Percentiles rank a stretch among this genome's conserved stretches.
These are phyloP conservation scores for Daldinia sp. DNA, from an alignment of 2,329 filamentous ascomycete genomes.

Conservation along the genomic window DNA sequence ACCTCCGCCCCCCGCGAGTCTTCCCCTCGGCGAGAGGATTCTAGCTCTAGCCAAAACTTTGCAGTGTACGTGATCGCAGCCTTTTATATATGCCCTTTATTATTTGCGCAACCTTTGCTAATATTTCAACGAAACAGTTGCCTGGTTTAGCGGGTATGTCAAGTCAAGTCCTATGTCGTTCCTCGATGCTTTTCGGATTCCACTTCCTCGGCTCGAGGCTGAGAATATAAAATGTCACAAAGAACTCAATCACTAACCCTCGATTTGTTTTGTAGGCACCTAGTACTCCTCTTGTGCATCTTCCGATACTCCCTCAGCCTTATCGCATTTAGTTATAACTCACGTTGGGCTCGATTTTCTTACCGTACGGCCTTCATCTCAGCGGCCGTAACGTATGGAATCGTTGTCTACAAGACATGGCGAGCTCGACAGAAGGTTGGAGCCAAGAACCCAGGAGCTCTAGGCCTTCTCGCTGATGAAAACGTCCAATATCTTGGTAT, in stretches of 20 bases:
- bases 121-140: constrained; percentile 64
- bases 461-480: constrained; percentile 84
- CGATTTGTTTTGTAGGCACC: constrained; percentile 69
- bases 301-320: constrained; percentile 87
- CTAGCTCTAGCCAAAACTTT: constrained; percentile 86
- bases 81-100: constrained; percentile 30
- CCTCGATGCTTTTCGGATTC: constrained; percentile 22
- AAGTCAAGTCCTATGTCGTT: constrained; percentile 34
- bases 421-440: constrained; percentile 84
- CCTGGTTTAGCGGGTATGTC: constrained; percentile 85
- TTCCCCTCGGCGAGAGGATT: constrained; percentile 80
- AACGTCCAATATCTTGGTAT: constrained; percentile 97
- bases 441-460: constrained; percentile 68
- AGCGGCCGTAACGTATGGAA: constrained; percentile 92
- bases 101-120: constrained; percentile 47
- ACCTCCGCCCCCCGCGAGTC: constrained; percentile 76
- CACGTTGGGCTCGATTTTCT: constrained; percentile 79
- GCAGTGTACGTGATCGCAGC: constrained; percentile 76
- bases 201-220: constrained; percentile 9
- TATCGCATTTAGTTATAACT: constrained; percentile 88
- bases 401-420: constrained; percentile 98
- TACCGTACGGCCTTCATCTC: constrained; percentile 93
- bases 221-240: constrained; percentile 14
- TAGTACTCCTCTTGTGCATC: constrained; percentile 85
- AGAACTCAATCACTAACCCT: constrained; percentile 20